A percentile compares a stretch with the other conserved stretches of the same genome.
These are phyloP conservation scores for Mangifera indica DNA, from an alignment of 345 rosid species.

Conservation along the genomic window DNA sequence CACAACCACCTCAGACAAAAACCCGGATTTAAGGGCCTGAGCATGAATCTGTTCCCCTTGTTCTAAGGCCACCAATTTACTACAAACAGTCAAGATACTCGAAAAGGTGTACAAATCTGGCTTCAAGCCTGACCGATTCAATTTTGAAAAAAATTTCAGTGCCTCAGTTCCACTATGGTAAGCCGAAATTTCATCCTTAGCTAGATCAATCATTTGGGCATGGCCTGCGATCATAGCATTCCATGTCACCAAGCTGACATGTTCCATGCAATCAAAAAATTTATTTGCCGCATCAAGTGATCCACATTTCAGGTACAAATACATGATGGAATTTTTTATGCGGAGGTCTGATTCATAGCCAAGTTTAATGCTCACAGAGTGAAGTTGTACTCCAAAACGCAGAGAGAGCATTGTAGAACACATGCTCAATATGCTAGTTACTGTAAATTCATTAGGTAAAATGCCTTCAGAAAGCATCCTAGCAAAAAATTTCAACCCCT, in stretches of 20 bases:
- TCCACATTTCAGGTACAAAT: conserved; percentile 53
- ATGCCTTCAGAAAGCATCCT: conserved; percentile 44
- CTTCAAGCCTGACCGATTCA: conserved; percentile 37
- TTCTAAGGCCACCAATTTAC: conserved; percentile 39
- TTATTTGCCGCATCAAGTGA: conserved; percentile 35
- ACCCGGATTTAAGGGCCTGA: conserved; percentile 43
- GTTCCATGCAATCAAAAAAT: conserved; percentile 32
- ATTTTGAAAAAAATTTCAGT: conserved; percentile 30
- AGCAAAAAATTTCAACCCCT: conserved; percentile 41
- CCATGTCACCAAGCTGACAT: conserved; percentile 50
- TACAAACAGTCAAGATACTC: conserved; percentile 47
- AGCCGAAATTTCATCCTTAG: conserved; percentile 38
- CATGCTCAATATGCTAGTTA: conserved; percentile 49
- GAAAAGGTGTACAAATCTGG: conserved; percentile 57
- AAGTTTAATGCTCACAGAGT: conserved; percentile 40
- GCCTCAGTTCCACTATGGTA: conserved; percentile 44
- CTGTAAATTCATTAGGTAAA: conserved; percentile 54
- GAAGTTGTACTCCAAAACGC: conserved; percentile 43
- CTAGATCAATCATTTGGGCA: conserved; percentile 47
- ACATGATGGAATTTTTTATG: conserved; percentile 45
- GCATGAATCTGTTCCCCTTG: conserved; percentile 63
- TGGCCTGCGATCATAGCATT: conserved; percentile 60
- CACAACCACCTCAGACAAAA: conserved; percentile 42
- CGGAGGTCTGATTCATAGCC: conserved; percentile 36
- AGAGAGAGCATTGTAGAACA: conserved; percentile 35